Base-by-base conservation (phyloP, 257 asterid genomes). In the Jacaranda copaia region DNA sequence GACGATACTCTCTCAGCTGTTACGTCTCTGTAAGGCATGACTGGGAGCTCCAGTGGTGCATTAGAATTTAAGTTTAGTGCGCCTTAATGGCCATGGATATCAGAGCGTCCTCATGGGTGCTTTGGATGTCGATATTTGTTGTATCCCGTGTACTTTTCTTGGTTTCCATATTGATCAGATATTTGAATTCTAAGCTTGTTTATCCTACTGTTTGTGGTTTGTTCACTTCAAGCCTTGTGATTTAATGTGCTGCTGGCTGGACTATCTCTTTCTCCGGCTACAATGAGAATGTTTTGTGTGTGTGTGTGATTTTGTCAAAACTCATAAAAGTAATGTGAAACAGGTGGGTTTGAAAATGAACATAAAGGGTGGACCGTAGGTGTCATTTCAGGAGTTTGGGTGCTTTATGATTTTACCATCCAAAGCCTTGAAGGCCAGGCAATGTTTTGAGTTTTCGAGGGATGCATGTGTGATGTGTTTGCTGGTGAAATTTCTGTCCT, bases 241-340 rank as follows among this genome's bases (percentile, higher is more conserved):
- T 53, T 39, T 19, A n/a, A 16, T 36, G 16, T 16, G 68, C 56
- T 64, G 56, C 79, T 16, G 35, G 35, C 32, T 18, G 6, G 18
- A 7, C 42, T 48, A 42, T 61, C 13, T 18, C 67, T 45, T 49
- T 19, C 63, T 74, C 48, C 69, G 19, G 77, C 43, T 4, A 40
- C 0, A 61, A 48, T 38, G 11, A 32, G 51, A 46, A 73, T 39
- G 12, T 45, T 5, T 48, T 46, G 15, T 60, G 48, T 48, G 13
- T 16, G 64, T 5, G 32, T 55, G 35, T 16, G n/a, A n/a, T 55
- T 55, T n/a, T 16, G 11, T 55, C 32, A 55, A 6, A 48, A 48
- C 2, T 11, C 14, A 10, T 45, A 67, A 16, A 3, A 18, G 72
- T 11, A 43, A 45, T 45, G 39, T 67, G 72, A 45, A 45, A 12